Conservation (phyloP, 2,329 filamentous ascomycete genomes). For the Aspergillus piperis region DNA sequence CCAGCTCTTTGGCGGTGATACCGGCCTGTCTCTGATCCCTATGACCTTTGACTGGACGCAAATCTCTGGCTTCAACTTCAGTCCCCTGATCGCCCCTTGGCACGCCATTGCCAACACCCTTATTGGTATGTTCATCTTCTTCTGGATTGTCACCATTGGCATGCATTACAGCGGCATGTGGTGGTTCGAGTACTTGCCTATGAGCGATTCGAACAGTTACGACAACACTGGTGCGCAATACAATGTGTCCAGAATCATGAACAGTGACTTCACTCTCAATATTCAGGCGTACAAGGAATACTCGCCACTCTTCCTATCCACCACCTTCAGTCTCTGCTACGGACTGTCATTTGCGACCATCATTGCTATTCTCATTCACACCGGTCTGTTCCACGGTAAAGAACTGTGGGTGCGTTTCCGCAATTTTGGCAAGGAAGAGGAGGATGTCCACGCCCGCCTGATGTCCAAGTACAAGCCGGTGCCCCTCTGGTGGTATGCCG, state of each 20-base stretch:
- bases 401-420: conserved; percentile 66
- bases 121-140: conserved; percentile 67
- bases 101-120: conserved; percentile 73
- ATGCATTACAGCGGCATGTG: conserved; percentile 68
- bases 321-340: conserved; percentile 70
- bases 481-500: conserved; percentile 60
- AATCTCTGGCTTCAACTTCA: conserved; percentile 67
- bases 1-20: conserved; percentile 70
- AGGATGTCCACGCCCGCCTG: conserved; percentile 57
- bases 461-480: conserved; percentile 60
- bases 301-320: conserved; percentile 63
- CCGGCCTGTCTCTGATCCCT: conserved; percentile 67
- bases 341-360: conserved; percentile 73
- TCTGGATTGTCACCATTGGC: conserved; percentile 59
- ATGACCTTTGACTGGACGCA: conserved; percentile 79
- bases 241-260: conserved; percentile 66
- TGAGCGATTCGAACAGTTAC: conserved; percentile 69
- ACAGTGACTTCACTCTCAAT: conserved; percentile 63
- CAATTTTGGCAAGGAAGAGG: conserved; percentile 57
- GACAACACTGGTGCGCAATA: conserved; percentile 68
- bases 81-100: conserved; percentile 71
- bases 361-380: conserved; percentile 68
- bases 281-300: conserved; percentile 65
- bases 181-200: conserved; percentile 66
- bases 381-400: conserved; percentile 65